Conservation (phyloP, 495 filamentous ascomycete genomes). For the Penicillium subrubescens region DNA sequence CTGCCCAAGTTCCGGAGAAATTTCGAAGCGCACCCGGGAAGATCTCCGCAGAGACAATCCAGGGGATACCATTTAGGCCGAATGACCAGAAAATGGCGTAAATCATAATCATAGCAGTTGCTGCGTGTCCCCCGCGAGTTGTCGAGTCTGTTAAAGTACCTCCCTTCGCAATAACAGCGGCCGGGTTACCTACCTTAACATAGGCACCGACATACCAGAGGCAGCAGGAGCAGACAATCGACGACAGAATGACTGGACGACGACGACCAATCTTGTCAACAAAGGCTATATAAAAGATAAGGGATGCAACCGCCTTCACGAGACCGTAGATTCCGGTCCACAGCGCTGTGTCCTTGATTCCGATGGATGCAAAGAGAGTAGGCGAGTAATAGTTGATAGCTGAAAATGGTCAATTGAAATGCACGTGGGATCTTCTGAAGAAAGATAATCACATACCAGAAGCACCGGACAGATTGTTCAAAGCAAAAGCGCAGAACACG, state of each 20-base stretch:
- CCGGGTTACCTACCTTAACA: constrained; percentile 58
- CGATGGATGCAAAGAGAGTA: constrained; percentile 53
- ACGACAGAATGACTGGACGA: constrained; percentile 63
- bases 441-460: constrained; percentile 53
- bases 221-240: constrained; percentile 59
- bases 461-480: constrained; percentile 56
- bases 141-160: constrained; percentile 24
- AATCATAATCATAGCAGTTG: constrained; percentile 44
- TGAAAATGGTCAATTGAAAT: constrained; percentile 25
- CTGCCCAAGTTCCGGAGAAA: constrained; percentile 26
- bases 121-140: constrained; percentile 34
- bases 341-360: constrained; percentile 36
- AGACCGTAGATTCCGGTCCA: constrained; percentile 44
- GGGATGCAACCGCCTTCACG: constrained; percentile 51
- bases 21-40: constrained; percentile 29
- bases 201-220: constrained; percentile 66
- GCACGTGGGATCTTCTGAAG: no score
- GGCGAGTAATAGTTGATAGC: constrained; percentile 56
- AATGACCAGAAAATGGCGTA: constrained; percentile 38
- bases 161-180: constrained; percentile 5
- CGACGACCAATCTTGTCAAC: constrained; percentile 64
- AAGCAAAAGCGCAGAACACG: constrained; percentile 52
- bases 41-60: constrained; percentile 34
- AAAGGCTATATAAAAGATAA: constrained; percentile 59
- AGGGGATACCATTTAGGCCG: constrained; percentile 32